These are phyloP conservation scores for Globisporangium acanthophoron DNA, from an alignment of 352 stramenopile genomes.

Conservation along the genomic window DNA sequence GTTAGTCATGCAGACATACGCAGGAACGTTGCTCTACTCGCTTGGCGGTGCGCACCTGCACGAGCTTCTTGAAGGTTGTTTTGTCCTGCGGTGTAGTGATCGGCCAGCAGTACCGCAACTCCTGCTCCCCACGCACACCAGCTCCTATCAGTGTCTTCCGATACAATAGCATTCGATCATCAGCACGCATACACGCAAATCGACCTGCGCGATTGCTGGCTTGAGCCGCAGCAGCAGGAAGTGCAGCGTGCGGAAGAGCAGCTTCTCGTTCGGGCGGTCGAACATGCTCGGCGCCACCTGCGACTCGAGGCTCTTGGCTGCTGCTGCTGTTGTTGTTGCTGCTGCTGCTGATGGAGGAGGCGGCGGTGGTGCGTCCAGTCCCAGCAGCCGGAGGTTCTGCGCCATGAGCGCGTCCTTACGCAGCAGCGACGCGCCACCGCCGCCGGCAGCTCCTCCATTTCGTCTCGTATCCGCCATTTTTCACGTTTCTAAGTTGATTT, in stretches of 20 bases:
- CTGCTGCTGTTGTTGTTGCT: neutral
- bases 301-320: neutral
- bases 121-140: conserved; percentile 10
- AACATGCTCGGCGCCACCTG: conserved; percentile 29
- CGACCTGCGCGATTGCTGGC: conserved; percentile 15
- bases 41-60: conserved; percentile 23
- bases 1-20: neutral
- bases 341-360: neutral
- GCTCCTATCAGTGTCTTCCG: neutral
- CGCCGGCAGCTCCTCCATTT: neutral
- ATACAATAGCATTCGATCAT: neutral
- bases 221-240: conserved; percentile 37
- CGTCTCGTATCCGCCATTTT: neutral
- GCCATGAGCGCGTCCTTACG: conserved; percentile 40
- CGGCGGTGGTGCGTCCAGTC: conserved; percentile 10
- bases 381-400: conserved; percentile 42
- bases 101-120: conserved; percentile 53
- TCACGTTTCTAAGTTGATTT: too few relatives aligned
- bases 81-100: conserved; percentile 53
- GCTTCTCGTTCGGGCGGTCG: conserved; percentile 50
- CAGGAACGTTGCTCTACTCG: too few relatives aligned
- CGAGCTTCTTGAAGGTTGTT: conserved; percentile 52
- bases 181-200: neutral
- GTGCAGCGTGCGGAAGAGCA: conserved; percentile 38
- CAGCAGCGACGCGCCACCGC: conserved; percentile 1